Conservation (phyloP, 1,284 basidiomycete genomes). For the Malassezia dermatis region DNA sequence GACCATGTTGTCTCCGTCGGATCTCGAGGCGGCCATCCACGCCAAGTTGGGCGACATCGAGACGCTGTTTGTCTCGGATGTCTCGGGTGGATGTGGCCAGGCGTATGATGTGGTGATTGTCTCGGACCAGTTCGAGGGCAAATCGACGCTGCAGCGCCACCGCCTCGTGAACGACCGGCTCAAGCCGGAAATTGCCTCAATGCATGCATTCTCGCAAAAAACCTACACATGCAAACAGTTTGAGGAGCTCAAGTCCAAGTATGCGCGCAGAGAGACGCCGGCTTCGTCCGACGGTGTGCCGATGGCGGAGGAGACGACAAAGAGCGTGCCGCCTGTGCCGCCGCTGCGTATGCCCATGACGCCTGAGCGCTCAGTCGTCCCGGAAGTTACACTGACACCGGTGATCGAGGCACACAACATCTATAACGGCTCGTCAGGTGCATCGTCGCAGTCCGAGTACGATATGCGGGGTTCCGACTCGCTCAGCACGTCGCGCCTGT, state of each 20-base stretch:
- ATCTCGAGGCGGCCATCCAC: constrained; percentile 43
- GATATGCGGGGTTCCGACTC: constrained; percentile 5
- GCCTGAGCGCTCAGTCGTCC: constrained; percentile 34
- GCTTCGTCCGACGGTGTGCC: constrained; percentile 4
- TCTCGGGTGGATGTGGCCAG: constrained; percentile 46
- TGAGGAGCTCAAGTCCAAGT: constrained; percentile 12
- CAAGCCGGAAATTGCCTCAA: constrained; percentile 49
- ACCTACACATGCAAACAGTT: constrained; percentile 40
- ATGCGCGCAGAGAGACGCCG: constrained; percentile 4
- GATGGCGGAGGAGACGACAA: background rate
- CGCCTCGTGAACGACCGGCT: constrained; percentile 49
- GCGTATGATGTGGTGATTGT: constrained; percentile 47
- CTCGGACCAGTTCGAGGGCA: constrained; percentile 34
- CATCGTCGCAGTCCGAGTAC: constrained; percentile 15
- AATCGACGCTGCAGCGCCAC: constrained; percentile 44
- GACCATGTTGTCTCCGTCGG: constrained; percentile 40
- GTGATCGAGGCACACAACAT: constrained; percentile 20
- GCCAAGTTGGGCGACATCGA: constrained; percentile 33
- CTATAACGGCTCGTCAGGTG: background rate
- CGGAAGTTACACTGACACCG: constrained; percentile 43
- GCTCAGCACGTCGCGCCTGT: constrained; percentile 33
- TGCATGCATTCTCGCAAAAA: constrained; percentile 50
- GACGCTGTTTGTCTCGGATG: constrained; percentile 43
- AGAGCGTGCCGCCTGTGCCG: constrained; percentile 12
- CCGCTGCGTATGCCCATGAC: constrained; percentile 15